These are phyloP conservation scores for Flaveria brownii DNA, from an alignment of 129 eudicot species.

Conservation along the genomic window DNA sequence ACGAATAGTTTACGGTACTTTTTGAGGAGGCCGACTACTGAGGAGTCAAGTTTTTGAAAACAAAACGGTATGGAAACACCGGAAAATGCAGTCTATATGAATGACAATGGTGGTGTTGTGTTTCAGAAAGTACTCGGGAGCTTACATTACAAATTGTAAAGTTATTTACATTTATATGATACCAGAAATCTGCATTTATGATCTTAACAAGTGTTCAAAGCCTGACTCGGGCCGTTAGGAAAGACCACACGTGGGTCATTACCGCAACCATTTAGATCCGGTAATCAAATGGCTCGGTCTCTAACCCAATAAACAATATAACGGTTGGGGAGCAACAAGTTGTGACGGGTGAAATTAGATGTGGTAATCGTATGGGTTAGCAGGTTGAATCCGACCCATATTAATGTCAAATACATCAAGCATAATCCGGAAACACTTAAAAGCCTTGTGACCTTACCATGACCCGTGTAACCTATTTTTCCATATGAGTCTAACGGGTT, in stretches of 20 bases:
- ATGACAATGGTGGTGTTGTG: constrained; percentile 23
- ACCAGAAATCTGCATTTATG: constrained; percentile 21
- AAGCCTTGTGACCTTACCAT: too few relatives aligned
- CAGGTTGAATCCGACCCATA: not conserved
- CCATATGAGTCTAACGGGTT: too few relatives aligned
- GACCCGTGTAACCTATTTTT: too few relatives aligned
- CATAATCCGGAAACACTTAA: too few relatives aligned
- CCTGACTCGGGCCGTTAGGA: not conserved
- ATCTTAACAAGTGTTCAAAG: constrained; percentile 10
- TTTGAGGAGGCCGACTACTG: constrained; percentile 86
- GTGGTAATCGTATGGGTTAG: not conserved
- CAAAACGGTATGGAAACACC: constrained; percentile 8
- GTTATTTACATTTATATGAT: constrained; percentile 29
- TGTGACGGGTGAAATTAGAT: not conserved
- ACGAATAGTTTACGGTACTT: constrained; percentile 87
- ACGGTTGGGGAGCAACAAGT: not conserved
- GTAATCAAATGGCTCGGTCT: not conserved
- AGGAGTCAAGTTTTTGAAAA: constrained; percentile 83
- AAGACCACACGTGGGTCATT: not conserved
- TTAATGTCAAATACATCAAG: too few relatives aligned
- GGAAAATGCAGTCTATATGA: constrained; percentile 21
- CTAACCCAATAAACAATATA: not conserved
- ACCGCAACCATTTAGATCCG: not conserved
- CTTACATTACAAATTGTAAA: constrained; percentile 34
- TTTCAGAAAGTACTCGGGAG: constrained; percentile 23